Evolutionary conservation across 78 protist genomes (phyloP).

Genomic region (slime mould (Dictyostelium discoideum)): dicty_2.7 NC_007089.4:5285501-5286000

Average conservation of each 20-base stretch:
- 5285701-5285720: not conserved
- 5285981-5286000: not conserved
- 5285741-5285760: not conserved
- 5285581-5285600: not conserved
- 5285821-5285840: not conserved
- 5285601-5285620: not conserved
- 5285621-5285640: not conserved
- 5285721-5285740: not conserved
- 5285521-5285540: not conserved
- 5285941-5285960: not conserved
- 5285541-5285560: not conserved
- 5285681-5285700: not conserved
- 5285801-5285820: not conserved
- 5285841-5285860: not conserved
- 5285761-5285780: not conserved
- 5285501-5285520: too few relatives aligned
- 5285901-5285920: not conserved
- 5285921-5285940: not conserved
- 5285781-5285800: not conserved
- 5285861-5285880: not conserved
- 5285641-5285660: not conserved
- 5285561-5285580: not conserved
- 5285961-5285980: not conserved
- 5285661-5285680: not conserved
- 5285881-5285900: not conserved